Conservation (phyloP, 2,329 filamentous ascomycete species). For the Nemania abortiva region DNA sequence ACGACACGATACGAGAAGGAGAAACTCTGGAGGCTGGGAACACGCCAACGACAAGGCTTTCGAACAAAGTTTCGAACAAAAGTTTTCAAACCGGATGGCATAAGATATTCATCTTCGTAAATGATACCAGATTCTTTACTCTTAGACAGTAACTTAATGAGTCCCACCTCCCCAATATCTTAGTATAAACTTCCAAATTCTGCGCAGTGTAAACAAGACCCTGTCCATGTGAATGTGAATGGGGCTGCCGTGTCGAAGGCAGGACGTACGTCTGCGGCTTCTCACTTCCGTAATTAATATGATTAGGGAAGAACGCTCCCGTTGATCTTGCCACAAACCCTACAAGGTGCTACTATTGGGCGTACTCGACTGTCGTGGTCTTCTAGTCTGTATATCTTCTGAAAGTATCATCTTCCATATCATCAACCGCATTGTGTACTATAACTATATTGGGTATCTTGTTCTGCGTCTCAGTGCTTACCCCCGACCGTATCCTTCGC, state of each 20-base stretch:
- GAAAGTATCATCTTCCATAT: constrained; percentile 4
- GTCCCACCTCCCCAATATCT: constrained; percentile 19
- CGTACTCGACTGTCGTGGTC: not conserved
- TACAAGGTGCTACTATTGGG: not conserved
- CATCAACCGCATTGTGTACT: constrained; percentile 10
- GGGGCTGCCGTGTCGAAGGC: not conserved
- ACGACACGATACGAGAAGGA: not conserved
- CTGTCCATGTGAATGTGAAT: not conserved
- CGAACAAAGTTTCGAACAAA: not conserved
- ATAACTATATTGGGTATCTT: constrained; percentile 22
- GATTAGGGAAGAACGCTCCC: constrained; percentile 13
- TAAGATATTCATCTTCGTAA: constrained; percentile 9
- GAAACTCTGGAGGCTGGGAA: not conserved
- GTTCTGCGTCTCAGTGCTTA: constrained; percentile 15
- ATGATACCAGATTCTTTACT: constrained; percentile 22
- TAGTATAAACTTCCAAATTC: not conserved
- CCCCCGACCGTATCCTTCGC: constrained; percentile 1
- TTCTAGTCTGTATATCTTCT: not conserved
- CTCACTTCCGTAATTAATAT: constrained; percentile 8
- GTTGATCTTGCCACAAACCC: not conserved
- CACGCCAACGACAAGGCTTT: not conserved
- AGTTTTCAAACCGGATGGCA: not conserved
- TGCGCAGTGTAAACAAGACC: constrained; percentile 1
- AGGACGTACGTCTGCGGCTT: constrained; percentile 7
- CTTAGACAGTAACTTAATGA: constrained; percentile 5